These are phyloP conservation scores for Zymoseptoria passerinii DNA, from an alignment of 2,329 filamentous ascomycete genomes.

Conservation along the genomic window DNA sequence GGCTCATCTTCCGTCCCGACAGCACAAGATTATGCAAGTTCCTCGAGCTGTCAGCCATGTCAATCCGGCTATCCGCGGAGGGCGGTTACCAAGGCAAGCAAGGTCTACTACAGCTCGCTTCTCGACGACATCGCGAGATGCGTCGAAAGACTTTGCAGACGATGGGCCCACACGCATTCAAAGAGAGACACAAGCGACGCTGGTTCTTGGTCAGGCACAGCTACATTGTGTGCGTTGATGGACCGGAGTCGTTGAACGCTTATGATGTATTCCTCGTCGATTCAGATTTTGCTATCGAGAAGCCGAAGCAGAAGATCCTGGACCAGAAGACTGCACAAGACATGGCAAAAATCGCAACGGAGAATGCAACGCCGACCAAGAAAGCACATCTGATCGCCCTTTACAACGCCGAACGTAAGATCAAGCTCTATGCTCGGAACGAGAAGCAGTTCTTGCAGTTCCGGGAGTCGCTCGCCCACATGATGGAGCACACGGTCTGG, in stretches of 20 bases:
- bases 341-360: constrained; percentile 54
- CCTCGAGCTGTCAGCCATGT: constrained; percentile 85
- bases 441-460: constrained; percentile 86
- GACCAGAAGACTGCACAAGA: constrained; percentile 51
- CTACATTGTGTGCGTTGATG: constrained; percentile 97
- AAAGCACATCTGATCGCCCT: constrained; percentile 81
- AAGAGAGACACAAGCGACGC: constrained; percentile 77
- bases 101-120: constrained; percentile 85
- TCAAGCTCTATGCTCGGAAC: constrained; percentile 84
- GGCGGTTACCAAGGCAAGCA: constrained; percentile 98
- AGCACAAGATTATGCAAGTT: constrained; percentile 96
- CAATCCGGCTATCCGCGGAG: constrained; percentile 86
- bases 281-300: constrained; percentile 71
- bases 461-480: constrained; percentile 81
- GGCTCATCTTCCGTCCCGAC: constrained; percentile 92
- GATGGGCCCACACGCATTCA: constrained; percentile 57
- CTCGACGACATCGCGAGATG: constrained; percentile 53
- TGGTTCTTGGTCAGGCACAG: constrained; percentile 98
- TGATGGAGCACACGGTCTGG: constrained; percentile 79
- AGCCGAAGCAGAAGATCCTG: constrained; percentile 49
- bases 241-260: constrained; percentile 96
- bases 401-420: constrained; percentile 83
- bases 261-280: constrained; percentile 99
- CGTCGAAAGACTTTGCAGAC: constrained; percentile 19
- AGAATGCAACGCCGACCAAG: constrained; percentile 48